Evolutionary conservation across 2,329 filamentous ascomycete species (phyloP).

Genomic region (Calonectria pseudoturangicola): DNA sequence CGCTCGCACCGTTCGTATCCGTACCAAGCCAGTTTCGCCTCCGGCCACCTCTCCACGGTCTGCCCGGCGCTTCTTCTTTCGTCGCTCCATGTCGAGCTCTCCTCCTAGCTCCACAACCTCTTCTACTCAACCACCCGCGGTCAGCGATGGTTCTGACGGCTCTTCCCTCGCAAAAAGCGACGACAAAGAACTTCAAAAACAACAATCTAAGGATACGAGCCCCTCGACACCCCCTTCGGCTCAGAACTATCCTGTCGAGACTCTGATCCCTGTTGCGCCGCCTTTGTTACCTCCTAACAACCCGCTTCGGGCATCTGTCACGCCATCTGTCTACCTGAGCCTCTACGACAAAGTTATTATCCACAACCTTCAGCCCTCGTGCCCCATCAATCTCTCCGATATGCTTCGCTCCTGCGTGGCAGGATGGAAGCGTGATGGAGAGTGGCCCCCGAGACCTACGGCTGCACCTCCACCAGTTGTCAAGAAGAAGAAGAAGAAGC

Average conservation of each 20-base stretch:
- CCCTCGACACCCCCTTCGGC: constrained; percentile 50
- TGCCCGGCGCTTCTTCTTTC: constrained; percentile 70
- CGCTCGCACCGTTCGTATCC: constrained; percentile 76
- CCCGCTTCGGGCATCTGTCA: constrained; percentile 85
- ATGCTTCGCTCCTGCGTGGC: constrained; percentile 87
- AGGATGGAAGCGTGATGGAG: constrained; percentile 94
- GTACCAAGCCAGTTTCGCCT: constrained; percentile 65
- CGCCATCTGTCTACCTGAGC: constrained; percentile 82
- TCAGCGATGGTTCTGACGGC: constrained; percentile 61
- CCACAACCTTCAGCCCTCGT: constrained; percentile 85
- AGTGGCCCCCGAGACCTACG: constrained; percentile 84
- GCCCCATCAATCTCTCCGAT: constrained; percentile 90
- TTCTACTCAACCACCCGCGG: constrained; percentile 48
- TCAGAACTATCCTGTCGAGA: constrained; percentile 71
- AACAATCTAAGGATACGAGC: constrained; percentile 59
- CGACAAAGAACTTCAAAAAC: constrained; percentile 57
- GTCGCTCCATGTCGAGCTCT: constrained; percentile 66
- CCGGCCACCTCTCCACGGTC: constrained; percentile 68
- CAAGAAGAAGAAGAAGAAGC: constrained; percentile 63
- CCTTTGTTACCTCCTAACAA: constrained; percentile 85
- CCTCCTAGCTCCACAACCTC: constrained; percentile 56
- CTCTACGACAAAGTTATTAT: constrained; percentile 94
- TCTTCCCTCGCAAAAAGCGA: constrained; percentile 64
- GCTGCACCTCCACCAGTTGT: constrained; percentile 61
- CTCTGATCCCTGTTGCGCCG: constrained; percentile 81